A percentile compares a stretch with the other conserved stretches of the same genome.
These are phyloP conservation scores for Diaporthe helianthi DNA, from an alignment of 2,329 filamentous ascomycete genomes.

Conservation along the genomic window DNA sequence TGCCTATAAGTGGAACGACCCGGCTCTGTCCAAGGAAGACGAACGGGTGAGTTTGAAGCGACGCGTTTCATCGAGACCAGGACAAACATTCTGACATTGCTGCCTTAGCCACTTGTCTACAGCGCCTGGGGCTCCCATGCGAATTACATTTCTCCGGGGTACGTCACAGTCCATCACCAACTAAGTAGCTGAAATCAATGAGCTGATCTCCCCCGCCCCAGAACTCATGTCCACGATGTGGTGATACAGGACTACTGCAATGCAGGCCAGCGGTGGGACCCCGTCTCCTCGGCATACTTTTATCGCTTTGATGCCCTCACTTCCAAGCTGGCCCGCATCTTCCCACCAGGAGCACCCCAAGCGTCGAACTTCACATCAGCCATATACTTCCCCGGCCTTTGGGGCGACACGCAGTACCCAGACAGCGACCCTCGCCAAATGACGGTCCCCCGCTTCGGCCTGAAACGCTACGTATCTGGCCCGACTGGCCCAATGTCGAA, in stretches of 20 bases:
- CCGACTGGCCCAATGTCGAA: conserved; percentile 45
- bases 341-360: conserved; percentile 17
- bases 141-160: conserved; percentile 44
- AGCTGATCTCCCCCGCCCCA: conserved; percentile 29
- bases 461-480: conserved; percentile 44
- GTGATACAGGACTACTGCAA: conserved; percentile 46
- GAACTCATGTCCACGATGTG: conserved; percentile 44
- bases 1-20: conserved; percentile 40
- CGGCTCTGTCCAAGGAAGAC: conserved; percentile 37
- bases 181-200: accelerated
- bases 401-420: conserved; percentile 44
- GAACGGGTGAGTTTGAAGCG: conserved; percentile 39
- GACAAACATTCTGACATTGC: neutral
- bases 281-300: conserved; percentile 46
- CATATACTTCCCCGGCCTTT: conserved; percentile 45
- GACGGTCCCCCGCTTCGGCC: conserved; percentile 42
- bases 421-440: conserved; percentile 44
- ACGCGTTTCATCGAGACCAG: neutral
- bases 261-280: conserved; percentile 45
- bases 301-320: conserved; percentile 43
- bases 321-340: conserved; percentile 37
- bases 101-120: conserved; percentile 44
- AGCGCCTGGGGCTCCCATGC: conserved; percentile 47
- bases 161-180: conserved; percentile 1
- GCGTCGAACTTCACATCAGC: conserved; percentile 43